Evolutionary conservation across 2,329 filamentous ascomycete species (phyloP).

Genomic region (Alternaria incomplexa): DNA sequence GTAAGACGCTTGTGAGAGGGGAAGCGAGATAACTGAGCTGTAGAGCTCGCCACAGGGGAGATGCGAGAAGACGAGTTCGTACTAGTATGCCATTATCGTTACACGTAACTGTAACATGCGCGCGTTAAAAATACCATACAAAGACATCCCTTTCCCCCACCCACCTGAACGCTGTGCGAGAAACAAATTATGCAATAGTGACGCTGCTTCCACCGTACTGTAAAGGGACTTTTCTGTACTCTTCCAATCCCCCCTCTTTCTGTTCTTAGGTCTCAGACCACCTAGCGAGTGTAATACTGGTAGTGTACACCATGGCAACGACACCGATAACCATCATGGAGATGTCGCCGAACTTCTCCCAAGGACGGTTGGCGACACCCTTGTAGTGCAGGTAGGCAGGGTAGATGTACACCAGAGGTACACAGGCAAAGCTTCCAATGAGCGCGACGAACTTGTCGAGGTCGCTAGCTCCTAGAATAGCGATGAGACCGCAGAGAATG

Average conservation of each 20-base stretch:
- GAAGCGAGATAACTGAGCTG: background rate
- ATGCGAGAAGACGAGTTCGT: background rate
- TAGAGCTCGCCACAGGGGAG: background rate
- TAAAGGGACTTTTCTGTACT: background rate
- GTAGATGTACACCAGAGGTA: slow-evolving; percentile 79
- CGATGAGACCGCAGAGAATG: slow-evolving; percentile 64
- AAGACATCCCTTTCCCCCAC: background rate
- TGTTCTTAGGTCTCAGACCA: slow-evolving; percentile 30
- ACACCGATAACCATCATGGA: slow-evolving; percentile 69
- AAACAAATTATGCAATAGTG: slow-evolving; percentile 6
- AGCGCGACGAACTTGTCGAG: slow-evolving; percentile 77
- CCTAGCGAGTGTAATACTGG: slow-evolving; percentile 62
- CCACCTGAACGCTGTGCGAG: background rate
- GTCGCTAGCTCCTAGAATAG: slow-evolving; percentile 69
- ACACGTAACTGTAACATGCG: background rate
- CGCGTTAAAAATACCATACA: background rate
- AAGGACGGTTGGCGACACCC: slow-evolving; percentile 65
- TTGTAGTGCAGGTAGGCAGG: slow-evolving; percentile 74
- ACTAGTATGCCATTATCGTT: slow-evolving; percentile 2
- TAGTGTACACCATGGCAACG: slow-evolving; percentile 76
- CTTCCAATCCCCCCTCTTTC: background rate
- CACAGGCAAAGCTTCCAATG: slow-evolving; percentile 75
- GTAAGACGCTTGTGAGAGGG: background rate
- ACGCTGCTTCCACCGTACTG: background rate
- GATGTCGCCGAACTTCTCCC: slow-evolving; percentile 65